Conservation (phyloP, 2,329 filamentous ascomycete species). For the Fusarium tjaetaba region DNA sequence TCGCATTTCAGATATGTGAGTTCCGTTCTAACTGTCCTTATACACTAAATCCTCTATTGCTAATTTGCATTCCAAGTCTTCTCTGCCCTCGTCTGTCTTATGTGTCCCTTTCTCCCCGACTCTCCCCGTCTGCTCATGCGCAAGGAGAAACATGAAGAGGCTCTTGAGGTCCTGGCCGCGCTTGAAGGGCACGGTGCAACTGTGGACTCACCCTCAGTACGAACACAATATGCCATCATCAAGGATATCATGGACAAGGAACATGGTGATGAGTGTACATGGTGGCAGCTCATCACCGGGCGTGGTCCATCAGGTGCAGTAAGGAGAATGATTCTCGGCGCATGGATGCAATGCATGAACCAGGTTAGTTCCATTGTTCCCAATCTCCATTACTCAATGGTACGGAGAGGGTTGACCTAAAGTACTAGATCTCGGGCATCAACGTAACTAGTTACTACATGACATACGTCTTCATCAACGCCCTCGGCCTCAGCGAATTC, state of each 20-base stretch:
- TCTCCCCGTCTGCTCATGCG: background rate
- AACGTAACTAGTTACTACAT: background rate
- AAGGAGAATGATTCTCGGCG: background rate
- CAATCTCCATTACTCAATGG: background rate
- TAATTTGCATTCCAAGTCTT: background rate
- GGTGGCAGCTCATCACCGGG: background rate
- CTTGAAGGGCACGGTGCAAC: background rate
- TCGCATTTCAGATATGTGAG: background rate
- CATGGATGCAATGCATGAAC: background rate
- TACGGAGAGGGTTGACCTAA: background rate
- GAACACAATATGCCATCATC: background rate
- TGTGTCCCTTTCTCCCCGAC: background rate
- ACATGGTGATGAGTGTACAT: background rate
- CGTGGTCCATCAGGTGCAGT: background rate
- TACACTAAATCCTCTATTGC: too few relatives aligned
- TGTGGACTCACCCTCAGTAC: background rate
- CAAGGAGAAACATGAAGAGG: background rate
- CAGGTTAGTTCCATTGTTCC: background rate
- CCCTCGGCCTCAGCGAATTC: background rate
- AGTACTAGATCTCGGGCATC: background rate
- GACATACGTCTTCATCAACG: background rate
- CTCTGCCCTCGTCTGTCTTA: background rate
- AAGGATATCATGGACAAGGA: background rate
- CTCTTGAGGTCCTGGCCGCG: background rate
- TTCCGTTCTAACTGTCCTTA: fast-evolving